phyloP scores from a whole-genome alignment of 169 alveolate genomes.

The Perkinsus chesapeaki region DNA sequence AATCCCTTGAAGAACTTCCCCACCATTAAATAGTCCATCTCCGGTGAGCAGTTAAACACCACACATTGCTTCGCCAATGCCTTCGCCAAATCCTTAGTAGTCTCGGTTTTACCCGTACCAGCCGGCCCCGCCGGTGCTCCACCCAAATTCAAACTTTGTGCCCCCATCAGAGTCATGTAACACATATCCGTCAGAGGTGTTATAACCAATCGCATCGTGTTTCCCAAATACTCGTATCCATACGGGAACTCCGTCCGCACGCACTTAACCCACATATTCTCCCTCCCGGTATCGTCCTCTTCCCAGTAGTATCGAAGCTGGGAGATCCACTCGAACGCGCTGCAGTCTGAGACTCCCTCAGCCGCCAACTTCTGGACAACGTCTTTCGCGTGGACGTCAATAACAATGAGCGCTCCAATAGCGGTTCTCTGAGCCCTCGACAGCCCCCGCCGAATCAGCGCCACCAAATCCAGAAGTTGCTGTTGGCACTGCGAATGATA shows the following conservation, averaged over 20 bases:
- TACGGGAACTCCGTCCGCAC: conserved; percentile 84
- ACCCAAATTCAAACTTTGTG: conserved; percentile 84
- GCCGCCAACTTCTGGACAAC: conserved; percentile 73
- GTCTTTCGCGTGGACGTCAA: conserved; percentile 91
- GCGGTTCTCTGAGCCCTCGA: conserved; percentile 68
- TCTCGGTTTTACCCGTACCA: conserved; percentile 96
- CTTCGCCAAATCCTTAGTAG: conserved; percentile 92
- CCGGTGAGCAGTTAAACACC: conserved; percentile 90
- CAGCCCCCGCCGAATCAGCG: conserved; percentile 77
- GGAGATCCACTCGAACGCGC: conserved; percentile 54
- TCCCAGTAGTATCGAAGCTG: conserved; percentile 92
- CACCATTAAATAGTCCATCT: conserved; percentile 90
- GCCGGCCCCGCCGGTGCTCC: conserved; percentile 96
- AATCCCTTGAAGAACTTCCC: conserved; percentile 67
- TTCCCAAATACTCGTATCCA: conserved; percentile 91
- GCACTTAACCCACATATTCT: conserved; percentile 56
- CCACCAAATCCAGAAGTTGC: conserved; percentile 75
- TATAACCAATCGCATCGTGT: conserved; percentile 87
- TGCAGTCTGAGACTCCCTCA: conserved; percentile 28
- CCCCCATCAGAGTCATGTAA: conserved; percentile 89
- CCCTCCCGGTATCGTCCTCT: conserved; percentile 68
- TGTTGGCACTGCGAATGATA: conserved; percentile 49
- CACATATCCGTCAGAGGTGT: conserved; percentile 92
- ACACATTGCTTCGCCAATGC: conserved; percentile 91
- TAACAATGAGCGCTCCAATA: conserved; percentile 81